phyloP scores from a whole-genome alignment of 2,329 filamentous ascomycete genomes.

The Exophiala lecanii-corni region DNA sequence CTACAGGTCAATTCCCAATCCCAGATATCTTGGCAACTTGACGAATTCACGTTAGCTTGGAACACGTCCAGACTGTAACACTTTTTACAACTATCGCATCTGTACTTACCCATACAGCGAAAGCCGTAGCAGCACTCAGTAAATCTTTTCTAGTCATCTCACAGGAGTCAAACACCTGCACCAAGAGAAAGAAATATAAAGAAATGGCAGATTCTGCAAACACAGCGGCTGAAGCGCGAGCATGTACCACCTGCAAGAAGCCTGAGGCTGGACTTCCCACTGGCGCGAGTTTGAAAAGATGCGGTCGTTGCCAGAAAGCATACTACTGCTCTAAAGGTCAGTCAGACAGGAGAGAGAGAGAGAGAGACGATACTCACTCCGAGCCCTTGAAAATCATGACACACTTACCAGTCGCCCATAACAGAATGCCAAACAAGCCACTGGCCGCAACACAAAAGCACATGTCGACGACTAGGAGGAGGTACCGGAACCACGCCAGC shows the following conservation, averaged over 20 bases:
- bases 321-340: conserved; percentile 17
- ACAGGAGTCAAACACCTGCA: too few species aligned
- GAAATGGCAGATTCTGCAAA: conserved; percentile 13
- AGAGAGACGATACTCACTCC: not conserved
- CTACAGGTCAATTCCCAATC: too few species aligned
- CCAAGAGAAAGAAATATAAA: too few species aligned
- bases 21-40: too few species aligned
- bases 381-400: not conserved
- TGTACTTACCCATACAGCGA: too few species aligned
- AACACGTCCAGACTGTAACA: too few species aligned
- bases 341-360: too few species aligned
- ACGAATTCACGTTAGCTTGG: too few species aligned
- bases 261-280: conserved; percentile 7
- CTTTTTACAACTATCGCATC: too few species aligned
- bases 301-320: conserved; percentile 13
- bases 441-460: conserved; percentile 47
- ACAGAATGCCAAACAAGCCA: conserved; percentile 48
- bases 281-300: conserved; percentile 13
- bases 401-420: conserved; percentile 1
- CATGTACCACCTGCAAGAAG: conserved; percentile 12
- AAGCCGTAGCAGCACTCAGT: too few species aligned
- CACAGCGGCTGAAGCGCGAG: conserved; percentile 5
- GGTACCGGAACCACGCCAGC: conserved; percentile 2
- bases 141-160: too few species aligned
- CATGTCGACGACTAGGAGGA: conserved; percentile 9